A percentile compares a stretch with the other conserved stretches of the same genome.
Conservation (phyloP, 2,329 filamentous ascomycete genomes). For the Nakataea oryzae region DNA sequence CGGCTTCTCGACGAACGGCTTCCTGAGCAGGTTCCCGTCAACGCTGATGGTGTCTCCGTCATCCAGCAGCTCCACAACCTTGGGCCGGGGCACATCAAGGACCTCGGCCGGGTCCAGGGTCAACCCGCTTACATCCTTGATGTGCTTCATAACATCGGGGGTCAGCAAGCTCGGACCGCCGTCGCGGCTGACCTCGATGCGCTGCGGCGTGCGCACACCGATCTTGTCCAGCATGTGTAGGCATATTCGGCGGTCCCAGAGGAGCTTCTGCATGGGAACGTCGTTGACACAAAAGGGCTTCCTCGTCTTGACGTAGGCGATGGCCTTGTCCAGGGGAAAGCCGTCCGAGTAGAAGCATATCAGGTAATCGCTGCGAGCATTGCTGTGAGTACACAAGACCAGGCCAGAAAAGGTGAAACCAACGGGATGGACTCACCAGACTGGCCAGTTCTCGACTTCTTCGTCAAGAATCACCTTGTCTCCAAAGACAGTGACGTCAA, state of each 20-base stretch:
- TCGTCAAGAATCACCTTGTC: slow-evolving; percentile 98
- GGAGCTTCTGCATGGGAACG: slow-evolving; percentile 88
- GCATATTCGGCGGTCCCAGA: slow-evolving; percentile 92
- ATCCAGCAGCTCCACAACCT: slow-evolving; percentile 76
- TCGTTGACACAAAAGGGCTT: slow-evolving; percentile 98
- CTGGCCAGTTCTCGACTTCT: slow-evolving; percentile 90
- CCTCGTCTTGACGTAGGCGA: slow-evolving; percentile 84
- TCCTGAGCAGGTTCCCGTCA: slow-evolving; percentile 70
- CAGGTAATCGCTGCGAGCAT: slow-evolving; percentile 61
- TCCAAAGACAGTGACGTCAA: slow-evolving; percentile 95
- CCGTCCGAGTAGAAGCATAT: slow-evolving; percentile 98
- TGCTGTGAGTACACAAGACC: slow-evolving; percentile 13
- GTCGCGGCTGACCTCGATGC: slow-evolving; percentile 86
- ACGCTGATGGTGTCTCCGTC: slow-evolving; percentile 82
- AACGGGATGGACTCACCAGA: slow-evolving; percentile 47
- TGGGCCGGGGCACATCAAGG: slow-evolving; percentile 38
- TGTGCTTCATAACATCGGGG: slow-evolving; percentile 66
- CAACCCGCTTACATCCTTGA: slow-evolving; percentile 73
- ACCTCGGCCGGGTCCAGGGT: slow-evolving; percentile 59
- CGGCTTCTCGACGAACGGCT: slow-evolving; percentile 97
- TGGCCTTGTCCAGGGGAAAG: slow-evolving; percentile 92
- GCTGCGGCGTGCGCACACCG: slow-evolving; percentile 76
- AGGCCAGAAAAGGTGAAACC: not conserved
- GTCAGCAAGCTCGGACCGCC: slow-evolving; percentile 75
- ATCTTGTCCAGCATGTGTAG: slow-evolving; percentile 81